Conservation (phyloP, 2,329 filamentous ascomycete genomes). For the Cladophialophora psammophila region DNA sequence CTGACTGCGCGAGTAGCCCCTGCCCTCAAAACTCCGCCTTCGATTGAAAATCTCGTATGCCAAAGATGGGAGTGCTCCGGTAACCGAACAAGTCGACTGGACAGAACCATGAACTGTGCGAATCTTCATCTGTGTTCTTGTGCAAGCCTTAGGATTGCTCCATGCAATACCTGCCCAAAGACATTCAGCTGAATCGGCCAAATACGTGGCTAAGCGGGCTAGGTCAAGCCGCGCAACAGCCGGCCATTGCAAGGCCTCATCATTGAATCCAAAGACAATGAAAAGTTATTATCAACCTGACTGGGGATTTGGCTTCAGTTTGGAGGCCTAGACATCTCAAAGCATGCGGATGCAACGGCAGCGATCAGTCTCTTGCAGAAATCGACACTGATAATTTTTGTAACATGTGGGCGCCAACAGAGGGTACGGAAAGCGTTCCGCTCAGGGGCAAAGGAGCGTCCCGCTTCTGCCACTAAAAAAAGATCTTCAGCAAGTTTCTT, state of each 20-base stretch:
- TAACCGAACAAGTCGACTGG: slow-evolving; percentile 97
- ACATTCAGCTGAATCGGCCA: background rate
- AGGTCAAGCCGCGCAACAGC: background rate
- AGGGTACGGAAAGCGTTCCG: slow-evolving; percentile 24
- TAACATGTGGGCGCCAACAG: slow-evolving; percentile 4
- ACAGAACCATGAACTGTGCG: slow-evolving; percentile 68
- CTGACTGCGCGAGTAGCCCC: slow-evolving; percentile 63
- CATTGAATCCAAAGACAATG: background rate
- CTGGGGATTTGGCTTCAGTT: background rate
- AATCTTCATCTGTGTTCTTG: background rate
- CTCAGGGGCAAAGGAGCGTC: background rate
- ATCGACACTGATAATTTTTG: background rate
- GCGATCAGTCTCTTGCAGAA: background rate
- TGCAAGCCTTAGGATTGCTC: background rate
- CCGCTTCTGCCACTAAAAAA: slow-evolving; percentile 1
- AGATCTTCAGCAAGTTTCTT: background rate
- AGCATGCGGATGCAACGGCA: background rate
- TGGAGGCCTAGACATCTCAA: background rate
- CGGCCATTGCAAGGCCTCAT: background rate
- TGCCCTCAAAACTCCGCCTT: slow-evolving; percentile 73
- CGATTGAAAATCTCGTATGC: slow-evolving; percentile 84
- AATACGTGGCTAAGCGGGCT: background rate
- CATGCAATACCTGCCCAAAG: background rate
- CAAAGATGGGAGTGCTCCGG: slow-evolving; percentile 69
- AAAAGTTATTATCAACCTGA: background rate